These are phyloP conservation scores for Cryptosporidium canis DNA, from an alignment of 169 alveolate genomes.

Conservation along the genomic window DNA sequence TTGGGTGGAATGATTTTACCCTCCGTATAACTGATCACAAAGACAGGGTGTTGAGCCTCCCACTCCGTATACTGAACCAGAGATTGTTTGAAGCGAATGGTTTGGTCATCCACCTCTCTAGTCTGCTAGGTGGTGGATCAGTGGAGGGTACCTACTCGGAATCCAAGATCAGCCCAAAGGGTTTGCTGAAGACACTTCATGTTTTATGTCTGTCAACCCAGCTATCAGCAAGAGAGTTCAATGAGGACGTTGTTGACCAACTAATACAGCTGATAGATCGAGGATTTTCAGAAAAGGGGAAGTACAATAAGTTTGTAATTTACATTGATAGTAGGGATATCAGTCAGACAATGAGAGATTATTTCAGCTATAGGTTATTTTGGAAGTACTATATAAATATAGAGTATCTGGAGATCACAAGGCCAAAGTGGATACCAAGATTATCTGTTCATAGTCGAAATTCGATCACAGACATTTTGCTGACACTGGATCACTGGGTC, in stretches of 20 bases:
- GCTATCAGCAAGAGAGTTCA: neutral
- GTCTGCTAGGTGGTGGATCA: neutral
- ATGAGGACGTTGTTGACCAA: neutral
- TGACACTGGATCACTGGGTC: slow-evolving; percentile 40
- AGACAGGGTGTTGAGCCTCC: neutral
- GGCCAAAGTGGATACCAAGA: slow-evolving; percentile 57
- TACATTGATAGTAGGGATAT: slow-evolving; percentile 23
- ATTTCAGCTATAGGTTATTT: neutral
- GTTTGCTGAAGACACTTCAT: neutral
- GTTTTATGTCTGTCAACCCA: neutral
- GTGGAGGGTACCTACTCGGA: neutral
- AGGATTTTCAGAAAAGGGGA: neutral
- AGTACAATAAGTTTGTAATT: slow-evolving; percentile 15
- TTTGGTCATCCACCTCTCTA: neutral
- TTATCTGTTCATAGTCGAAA: neutral
- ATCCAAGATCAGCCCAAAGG: neutral
- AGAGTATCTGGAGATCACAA: slow-evolving; percentile 8
- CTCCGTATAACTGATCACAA: neutral
- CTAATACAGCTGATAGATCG: slow-evolving; percentile 20
- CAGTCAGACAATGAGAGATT: slow-evolving; percentile 18
- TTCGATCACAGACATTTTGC: neutral
- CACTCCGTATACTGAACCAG: slow-evolving; percentile 1
- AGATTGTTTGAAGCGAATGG: neutral
- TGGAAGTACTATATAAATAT: slow-evolving; percentile 32
- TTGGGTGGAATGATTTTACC: neutral